These are phyloP conservation scores for Kurtzmaniella quercitrusa DNA, from an alignment of 1,139 yeast genomes.

Conservation along the genomic window DNA sequence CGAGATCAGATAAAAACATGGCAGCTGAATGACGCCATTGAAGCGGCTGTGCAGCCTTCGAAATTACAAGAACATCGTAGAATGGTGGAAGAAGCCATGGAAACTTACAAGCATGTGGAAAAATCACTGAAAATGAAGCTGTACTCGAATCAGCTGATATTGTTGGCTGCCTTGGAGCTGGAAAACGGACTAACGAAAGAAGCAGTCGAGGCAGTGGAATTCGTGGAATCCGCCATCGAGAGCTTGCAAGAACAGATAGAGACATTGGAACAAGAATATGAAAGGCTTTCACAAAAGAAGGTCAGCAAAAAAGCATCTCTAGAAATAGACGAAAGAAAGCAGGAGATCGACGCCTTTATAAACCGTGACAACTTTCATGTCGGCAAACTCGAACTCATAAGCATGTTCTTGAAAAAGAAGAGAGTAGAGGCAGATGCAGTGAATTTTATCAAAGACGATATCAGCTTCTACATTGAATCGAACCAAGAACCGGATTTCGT, in stretches of 20 bases:
- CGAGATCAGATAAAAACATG: slow-evolving; percentile 96
- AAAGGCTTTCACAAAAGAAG: slow-evolving; percentile 37
- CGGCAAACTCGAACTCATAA: slow-evolving; percentile 31
- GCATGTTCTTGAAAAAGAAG: slow-evolving; percentile 26
- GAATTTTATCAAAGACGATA: slow-evolving; percentile 37
- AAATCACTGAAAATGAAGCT: slow-evolving; percentile 43
- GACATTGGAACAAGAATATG: slow-evolving; percentile 31
- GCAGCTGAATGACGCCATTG: slow-evolving; percentile 49
- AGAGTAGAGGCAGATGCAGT: slow-evolving; percentile 32
- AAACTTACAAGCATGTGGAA: slow-evolving; percentile 44
- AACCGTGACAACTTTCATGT: slow-evolving; percentile 36
- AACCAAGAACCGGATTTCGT: slow-evolving; percentile 38
- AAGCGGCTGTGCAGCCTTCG: slow-evolving; percentile 37
- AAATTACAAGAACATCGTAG: slow-evolving; percentile 40
- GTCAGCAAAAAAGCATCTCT: slow-evolving; percentile 35
- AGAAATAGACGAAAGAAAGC: slow-evolving; percentile 39
- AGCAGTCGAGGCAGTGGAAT: slow-evolving; percentile 30
- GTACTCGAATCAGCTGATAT: slow-evolving; percentile 43
- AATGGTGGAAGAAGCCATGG: slow-evolving; percentile 48
- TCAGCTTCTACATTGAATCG: slow-evolving; percentile 34
- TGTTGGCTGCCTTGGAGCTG: slow-evolving; percentile 40
- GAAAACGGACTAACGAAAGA: slow-evolving; percentile 30
- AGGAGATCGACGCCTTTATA: slow-evolving; percentile 35
- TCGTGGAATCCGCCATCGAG: slow-evolving; percentile 27
- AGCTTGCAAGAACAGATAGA: slow-evolving; percentile 33